Base-by-base conservation (phyloP, 768 basidiomycete species). In the Psilocybe subaeruginosa region DNA sequence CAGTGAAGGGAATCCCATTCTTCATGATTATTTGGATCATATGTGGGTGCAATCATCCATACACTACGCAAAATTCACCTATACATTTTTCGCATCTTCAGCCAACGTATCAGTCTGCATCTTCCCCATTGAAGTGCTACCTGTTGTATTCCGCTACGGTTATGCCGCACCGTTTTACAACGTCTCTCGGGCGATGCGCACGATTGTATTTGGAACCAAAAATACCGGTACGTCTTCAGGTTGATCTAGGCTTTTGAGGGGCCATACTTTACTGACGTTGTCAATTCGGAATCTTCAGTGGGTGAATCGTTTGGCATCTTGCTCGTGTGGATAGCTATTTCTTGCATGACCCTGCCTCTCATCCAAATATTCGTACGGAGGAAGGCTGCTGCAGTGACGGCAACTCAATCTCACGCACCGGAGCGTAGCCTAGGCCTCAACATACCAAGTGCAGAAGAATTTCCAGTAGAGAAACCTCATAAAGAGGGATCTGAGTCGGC, bases 11-110 rank as follows among this genome's bases (percentile, higher is more conserved):
- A 60, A 71, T 88, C 11, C 78, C 85, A 0, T 80, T 86, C 73
- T 89, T 91, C 78, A 79, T 89, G 68, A 72, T 89, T 45, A 50
- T 81, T 7, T 87, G 85, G 85, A 85, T 91, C 64, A 88, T 91
- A 64, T 63, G 86, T 85, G 63, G 49, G 80, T 43, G 14, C 71
- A 27, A 19, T 19, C 4, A 31, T 23, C 16, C n/a, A 19, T 27
- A 35, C 31, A 4, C 30, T 17, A 27, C 8, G 29, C 31, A 0
- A 19, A 31, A 54, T 9, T n/a, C 11, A 54, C 16, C 17, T 30
- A 5, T 2, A 31, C 12, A 19, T 19, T 0, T 19, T 0, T 19
- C 19, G 19, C 17, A 51, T 23, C 23, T 17, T 45, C 6, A 87
- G 85, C 70, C 37, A 90, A 88, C 64, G 82, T 87, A 17, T 81